Evolutionary conservation across 805 yeast species (phyloP).

Genomic region (Myxozyma udenii): DNA sequence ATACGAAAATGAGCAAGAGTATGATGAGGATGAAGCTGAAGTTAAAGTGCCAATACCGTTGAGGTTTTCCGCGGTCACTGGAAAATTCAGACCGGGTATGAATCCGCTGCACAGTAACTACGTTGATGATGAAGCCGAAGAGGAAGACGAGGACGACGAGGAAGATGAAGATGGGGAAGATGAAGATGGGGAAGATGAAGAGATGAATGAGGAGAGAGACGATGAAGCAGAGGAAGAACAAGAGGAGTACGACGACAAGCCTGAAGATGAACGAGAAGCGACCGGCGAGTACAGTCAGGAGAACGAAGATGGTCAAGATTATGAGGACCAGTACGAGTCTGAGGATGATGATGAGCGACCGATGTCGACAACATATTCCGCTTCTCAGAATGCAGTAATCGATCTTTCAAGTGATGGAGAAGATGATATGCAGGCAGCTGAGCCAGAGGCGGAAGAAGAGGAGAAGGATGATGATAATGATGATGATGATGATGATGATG

Average conservation of each 20-base stretch:
- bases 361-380: too few relatives aligned
- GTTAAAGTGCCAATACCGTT: too few relatives aligned
- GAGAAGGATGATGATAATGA: slow-evolving; percentile 3
- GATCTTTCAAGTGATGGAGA: slow-evolving; percentile 7
- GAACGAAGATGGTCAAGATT: not conserved
- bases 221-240: slow-evolving; percentile 13
- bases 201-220: not conserved
- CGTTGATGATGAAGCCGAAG: not conserved
- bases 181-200: slow-evolving; percentile 8
- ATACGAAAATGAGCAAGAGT: not conserved
- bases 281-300: not conserved
- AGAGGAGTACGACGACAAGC: slow-evolving; percentile 1
- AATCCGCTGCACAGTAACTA: too few relatives aligned
- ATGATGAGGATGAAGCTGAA: not conserved
- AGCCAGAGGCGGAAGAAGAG: slow-evolving; percentile 1
- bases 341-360: too few relatives aligned
- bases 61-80: too few relatives aligned
- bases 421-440: not conserved
- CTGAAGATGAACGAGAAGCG: slow-evolving; percentile 13
- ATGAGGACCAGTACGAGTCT: not conserved
- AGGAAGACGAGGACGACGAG: not conserved
- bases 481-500: slow-evolving; percentile 1
- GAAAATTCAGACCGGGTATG: too few relatives aligned
- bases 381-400: not conserved
- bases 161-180: not conserved